Base-by-base conservation (phyloP, 306 rosid species). In the Vigna trinervia region DNA sequence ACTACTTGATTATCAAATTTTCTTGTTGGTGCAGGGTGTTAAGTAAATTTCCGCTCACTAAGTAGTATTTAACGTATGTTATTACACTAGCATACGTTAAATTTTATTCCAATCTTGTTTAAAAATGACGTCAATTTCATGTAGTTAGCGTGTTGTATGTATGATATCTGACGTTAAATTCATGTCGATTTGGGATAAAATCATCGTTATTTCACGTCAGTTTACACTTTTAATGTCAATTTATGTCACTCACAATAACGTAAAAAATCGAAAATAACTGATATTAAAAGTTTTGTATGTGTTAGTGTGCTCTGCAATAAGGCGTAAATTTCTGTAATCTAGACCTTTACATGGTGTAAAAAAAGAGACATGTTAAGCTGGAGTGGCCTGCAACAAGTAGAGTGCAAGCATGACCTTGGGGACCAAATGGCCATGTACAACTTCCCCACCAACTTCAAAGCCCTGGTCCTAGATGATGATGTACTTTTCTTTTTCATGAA, bases 341-440 rank as follows among this genome's bases (percentile, higher is more conserved):
- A 12, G 13, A 58, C n/a, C 13, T 58, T 57, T 26, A 26, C 28
- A 58, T 26, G 1, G 12, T 11, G 26, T 12, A 23, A 58, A 26
- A 26, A 23, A 34, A 12, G 5, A 45, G 50, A 45, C 12, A 30
- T n/a, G 38, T 5, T 19, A 11, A 47, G 36, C 41, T 48, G 4
- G 71, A 52, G 73, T 76, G 74, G 34, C 4, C 41, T 50, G 43
- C 65, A 51, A 64, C 53, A 38, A 59, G 26, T 43, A 22, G 26
- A 56, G 41, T 56, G 36, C 12, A 23, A 23, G 39, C 12, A 26
- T 73, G 43, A 20, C 39, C 53, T 3, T 34, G 32, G 65, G 53
- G 66, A 56, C 77, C 41, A 73, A 56, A 19, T 53, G 50, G 65
- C 4, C 38, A 13, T 19, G 22, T 71, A 20, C 65, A 51, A 74